phyloP scores from a whole-genome alignment of 148 eudicot genomes.

The Persicaria tinctoria region DNA sequence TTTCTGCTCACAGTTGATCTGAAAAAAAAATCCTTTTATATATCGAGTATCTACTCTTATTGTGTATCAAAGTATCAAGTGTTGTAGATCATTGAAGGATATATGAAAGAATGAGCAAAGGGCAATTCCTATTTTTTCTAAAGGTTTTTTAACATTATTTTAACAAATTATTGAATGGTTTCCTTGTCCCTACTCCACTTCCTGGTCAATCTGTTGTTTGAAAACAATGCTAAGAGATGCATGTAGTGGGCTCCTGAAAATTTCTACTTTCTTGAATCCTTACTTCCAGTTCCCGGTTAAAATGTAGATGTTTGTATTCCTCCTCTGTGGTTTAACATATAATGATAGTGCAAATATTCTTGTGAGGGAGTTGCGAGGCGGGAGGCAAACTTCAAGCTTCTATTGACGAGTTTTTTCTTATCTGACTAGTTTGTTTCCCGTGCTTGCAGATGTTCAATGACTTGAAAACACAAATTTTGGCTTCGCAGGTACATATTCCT shows the following conservation, averaged over 20 bases:
- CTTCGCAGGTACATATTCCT: constrained; percentile 51
- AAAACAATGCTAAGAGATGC: not conserved
- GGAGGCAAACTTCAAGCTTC: not conserved
- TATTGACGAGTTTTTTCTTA: not conserved
- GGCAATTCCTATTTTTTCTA: too few species aligned
- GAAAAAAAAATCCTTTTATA: not conserved
- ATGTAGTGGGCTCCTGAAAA: not conserved
- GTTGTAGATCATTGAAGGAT: too few species aligned
- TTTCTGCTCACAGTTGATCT: not conserved
- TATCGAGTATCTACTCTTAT: too few species aligned
- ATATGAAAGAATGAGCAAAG: too few species aligned
- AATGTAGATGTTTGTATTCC: not conserved
- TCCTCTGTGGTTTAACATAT: not conserved
- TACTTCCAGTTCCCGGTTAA: not conserved
- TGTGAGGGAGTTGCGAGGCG: too few species aligned
- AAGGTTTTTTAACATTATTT: too few species aligned
- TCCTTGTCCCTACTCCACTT: not conserved
- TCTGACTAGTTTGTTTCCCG: not conserved
- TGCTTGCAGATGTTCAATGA: constrained; percentile 63
- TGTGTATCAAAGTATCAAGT: too few species aligned
- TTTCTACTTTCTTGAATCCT: not conserved
- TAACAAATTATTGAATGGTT: not conserved
- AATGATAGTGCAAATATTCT: constrained; percentile 1
- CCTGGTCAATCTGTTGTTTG: not conserved
- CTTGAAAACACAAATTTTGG: constrained; percentile 59